Percentiles rank a stretch among this genome's conserved stretches.
phyloP scores from a whole-genome alignment of 495 filamentous ascomycete species.

The Neurospora sp. region DNA sequence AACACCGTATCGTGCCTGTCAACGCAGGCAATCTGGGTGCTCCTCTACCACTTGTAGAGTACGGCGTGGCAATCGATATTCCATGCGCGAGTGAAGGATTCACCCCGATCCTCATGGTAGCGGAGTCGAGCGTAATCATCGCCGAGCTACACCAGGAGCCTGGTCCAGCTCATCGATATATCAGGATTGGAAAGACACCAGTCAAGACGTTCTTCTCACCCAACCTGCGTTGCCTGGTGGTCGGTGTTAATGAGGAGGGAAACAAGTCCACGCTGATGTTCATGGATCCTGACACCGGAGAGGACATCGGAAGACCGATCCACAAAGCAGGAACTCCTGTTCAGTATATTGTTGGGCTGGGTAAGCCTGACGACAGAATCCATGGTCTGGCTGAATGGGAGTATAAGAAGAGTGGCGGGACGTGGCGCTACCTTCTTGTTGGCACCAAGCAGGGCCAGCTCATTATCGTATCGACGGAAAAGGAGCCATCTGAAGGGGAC shows the following conservation, averaged over 20 bases:
- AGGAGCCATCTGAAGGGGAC: slow-evolving; percentile 2
- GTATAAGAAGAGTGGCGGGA: slow-evolving; percentile 25
- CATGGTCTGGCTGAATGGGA: slow-evolving; percentile 37
- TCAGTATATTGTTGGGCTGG: slow-evolving; percentile 32
- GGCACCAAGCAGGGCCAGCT: slow-evolving; percentile 31
- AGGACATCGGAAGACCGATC: slow-evolving; percentile 30
- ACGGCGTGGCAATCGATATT: slow-evolving; percentile 19
- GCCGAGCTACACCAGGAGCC: slow-evolving; percentile 36
- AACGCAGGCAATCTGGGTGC: slow-evolving; percentile 24
- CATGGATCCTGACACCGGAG: slow-evolving; percentile 37
- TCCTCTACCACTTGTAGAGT: slow-evolving; percentile 20
- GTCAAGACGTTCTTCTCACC: slow-evolving; percentile 44
- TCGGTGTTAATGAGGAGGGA: slow-evolving; percentile 30
- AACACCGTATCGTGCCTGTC: slow-evolving; percentile 29
- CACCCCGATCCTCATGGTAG: slow-evolving; percentile 26
- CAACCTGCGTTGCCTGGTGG: slow-evolving; percentile 40
- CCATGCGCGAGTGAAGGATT: slow-evolving; percentile 14
- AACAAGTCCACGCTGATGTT: slow-evolving; percentile 32
- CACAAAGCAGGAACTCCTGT: slow-evolving; percentile 22
- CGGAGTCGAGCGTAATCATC: slow-evolving; percentile 38
- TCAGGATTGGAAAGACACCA: slow-evolving; percentile 40
- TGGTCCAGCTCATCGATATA: slow-evolving; percentile 41
- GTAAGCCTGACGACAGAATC: slow-evolving; percentile 28
- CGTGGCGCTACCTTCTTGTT: slow-evolving; percentile 38
- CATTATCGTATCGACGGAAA: slow-evolving; percentile 32